Base-by-base conservation (phyloP, 306 rosid genomes). In the Coriaria nepalensis region DNA sequence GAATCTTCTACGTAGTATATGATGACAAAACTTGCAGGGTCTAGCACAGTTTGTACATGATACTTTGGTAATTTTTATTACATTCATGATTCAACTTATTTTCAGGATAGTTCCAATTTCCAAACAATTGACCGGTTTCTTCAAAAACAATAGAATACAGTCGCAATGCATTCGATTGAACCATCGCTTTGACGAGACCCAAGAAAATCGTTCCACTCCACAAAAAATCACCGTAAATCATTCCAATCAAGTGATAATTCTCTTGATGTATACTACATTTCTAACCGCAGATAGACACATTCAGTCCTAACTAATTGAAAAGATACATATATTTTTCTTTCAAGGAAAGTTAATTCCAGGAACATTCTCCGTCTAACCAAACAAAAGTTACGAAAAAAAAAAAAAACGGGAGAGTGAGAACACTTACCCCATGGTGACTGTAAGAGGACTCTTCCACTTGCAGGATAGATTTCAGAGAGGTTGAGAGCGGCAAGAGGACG, bases 401-500 rank as follows among this genome's bases (percentile, higher is more conserved):
- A 37, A n/a, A 7, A 9, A n/a, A n/a, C n/a, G n/a, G n/a, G n/a
- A 6, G 20, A 35, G 37, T 14, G 34, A 0, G 10, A 55, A 12
- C 35, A 56, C 84, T 50, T 11, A 76, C 78, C 83, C 88, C 83
- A 80, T 80, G 68, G 39, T 59, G 53, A 48, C 7, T 6, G 51
- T 29, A 32, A 50, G 47, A 48, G 33, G 6, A 10, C 40, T 20
- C 38, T 45, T 32, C 48, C 33, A 56, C 33, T 41, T 15, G 13
- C 13, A 38, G 56, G 39, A 11, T 13, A 4, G 15, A 40, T 10
- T 10, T 13, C 6, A 51, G 62, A 49, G 43, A 35, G 60, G 34
- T 13, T 55, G 49, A 13, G 52, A 45, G 55, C 29, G 53, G 55
- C 41, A 29, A 40, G 11, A 33, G 32, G 32, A 36, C 37, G 63